A percentile compares a stretch with the other conserved stretches of the same genome.
These are phyloP conservation scores for Phaeotremella skinneri DNA, from an alignment of 768 basidiomycete genomes.

Conservation along the genomic window DNA sequence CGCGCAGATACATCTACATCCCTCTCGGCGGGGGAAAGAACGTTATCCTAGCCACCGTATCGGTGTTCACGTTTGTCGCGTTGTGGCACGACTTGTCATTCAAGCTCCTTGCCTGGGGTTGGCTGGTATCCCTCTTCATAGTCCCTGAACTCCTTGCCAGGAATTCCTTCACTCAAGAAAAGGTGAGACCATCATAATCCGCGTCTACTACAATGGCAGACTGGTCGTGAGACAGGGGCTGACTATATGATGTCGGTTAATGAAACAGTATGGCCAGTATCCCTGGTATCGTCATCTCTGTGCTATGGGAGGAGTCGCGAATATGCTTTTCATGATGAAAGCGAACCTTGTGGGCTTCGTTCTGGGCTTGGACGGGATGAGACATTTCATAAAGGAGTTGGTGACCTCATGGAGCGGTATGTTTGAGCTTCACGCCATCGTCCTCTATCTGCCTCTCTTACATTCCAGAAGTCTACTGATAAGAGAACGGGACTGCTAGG, in stretches of 20 bases:
- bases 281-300: conserved; percentile 84
- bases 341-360: conserved; percentile 97
- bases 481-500: conserved; percentile 3
- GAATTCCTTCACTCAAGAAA: conserved; percentile 62
- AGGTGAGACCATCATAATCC: conserved; percentile 57
- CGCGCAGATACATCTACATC: conserved; percentile 81
- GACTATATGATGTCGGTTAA: conserved; percentile 7
- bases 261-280: conserved; percentile 61
- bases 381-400: conserved; percentile 65
- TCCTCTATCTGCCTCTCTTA: background rate
- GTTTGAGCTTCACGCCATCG: conserved; percentile 9
- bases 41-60: conserved; percentile 62
- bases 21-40: conserved; percentile 75
- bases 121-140: conserved; percentile 88
- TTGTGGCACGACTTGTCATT: conserved; percentile 95
- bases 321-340: conserved; percentile 81
- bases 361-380: conserved; percentile 75
- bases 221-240: background rate
- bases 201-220: background rate
- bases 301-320: conserved; percentile 76
- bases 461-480: background rate
- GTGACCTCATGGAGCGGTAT: conserved; percentile 67
- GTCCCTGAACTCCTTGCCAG: conserved; percentile 73
- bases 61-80: conserved; percentile 94
- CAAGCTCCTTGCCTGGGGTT: conserved; percentile 87